Base-by-base conservation (phyloP, 129 eudicot species). In the Pittosporum tobira region DNA sequence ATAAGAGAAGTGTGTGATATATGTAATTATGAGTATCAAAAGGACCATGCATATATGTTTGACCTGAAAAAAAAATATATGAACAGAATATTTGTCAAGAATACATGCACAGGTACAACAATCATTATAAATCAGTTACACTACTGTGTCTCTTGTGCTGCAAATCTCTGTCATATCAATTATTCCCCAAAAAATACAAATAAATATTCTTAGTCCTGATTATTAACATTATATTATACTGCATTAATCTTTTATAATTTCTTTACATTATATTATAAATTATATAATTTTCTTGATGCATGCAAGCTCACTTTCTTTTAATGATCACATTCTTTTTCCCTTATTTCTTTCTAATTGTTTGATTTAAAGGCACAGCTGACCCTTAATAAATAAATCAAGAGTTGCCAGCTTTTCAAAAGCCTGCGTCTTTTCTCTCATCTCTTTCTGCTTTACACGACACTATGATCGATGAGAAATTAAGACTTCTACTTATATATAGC, bases 361-460 rank as follows among this genome's bases (percentile, higher is more conserved):
- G 56, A 24, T 24, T 47, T 61, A 67, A 68, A 73, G 71, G 76
- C 75, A 74, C 63, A 71, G 68, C 65, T 71, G 84, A 72, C 73
- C 69, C 71, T 46, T 62, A 47, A 51, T 59, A 65, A 68, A 67
- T 67, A 72, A 75, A 60, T 43, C 66, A 66, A 37, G 5, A 54
- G 65, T 73, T 68, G 66, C 74, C 71, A 67, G 72, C 88, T 84
- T 80, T 84, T 69, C 44, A 71, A 80, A 74, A 73, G 77, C 79
- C 59, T 71, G 31, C 44, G 69, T 69, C 74, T 78, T 84, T 64
- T 66, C 56, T 65, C 60, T 6, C 43, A 62, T 63, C 37, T 65
- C 84, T 71, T 63, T 66, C 63, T 63, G 59, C 89, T 79, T 85
- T 85, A 66, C 71, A 67, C 34, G 44, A 61, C n/a, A 68, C 66